Conservation (phyloP, 495 filamentous ascomycete genomes). For the Neurospora cerealis region DNA sequence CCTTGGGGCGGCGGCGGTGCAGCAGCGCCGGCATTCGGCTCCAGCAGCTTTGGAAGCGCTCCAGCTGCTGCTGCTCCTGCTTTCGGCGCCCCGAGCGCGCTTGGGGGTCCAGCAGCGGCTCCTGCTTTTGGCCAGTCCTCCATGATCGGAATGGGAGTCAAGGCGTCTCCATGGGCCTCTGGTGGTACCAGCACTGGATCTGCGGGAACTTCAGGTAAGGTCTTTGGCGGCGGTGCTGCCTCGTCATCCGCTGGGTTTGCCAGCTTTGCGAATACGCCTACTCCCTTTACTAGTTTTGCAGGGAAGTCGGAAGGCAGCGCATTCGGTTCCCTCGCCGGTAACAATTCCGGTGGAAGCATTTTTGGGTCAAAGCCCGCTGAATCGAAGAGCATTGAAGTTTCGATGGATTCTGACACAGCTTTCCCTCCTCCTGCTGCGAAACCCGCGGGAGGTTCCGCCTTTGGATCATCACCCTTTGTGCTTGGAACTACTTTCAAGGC, state of each 20-base stretch:
- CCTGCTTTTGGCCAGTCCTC: conserved; percentile 46
- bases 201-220: conserved; percentile 9
- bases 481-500: conserved; percentile 73
- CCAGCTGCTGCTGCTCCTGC: conserved; percentile 22
- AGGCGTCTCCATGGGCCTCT: conserved; percentile 33
- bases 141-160: conserved; percentile 15
- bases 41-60: conserved; percentile 23
- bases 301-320: conserved; percentile 33
- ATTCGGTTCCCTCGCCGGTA: conserved; percentile 38
- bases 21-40: conserved; percentile 26
- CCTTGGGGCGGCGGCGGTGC: conserved; percentile 31
- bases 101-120: conserved; percentile 24
- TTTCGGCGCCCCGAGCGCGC: conserved; percentile 38
- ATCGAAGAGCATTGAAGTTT: conserved; percentile 23
- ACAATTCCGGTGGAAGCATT: conserved; percentile 28
- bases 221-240: conserved; percentile 25
- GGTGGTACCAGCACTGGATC: conserved; percentile 17
- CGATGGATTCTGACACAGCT: conserved; percentile 31
- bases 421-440: conserved; percentile 29
- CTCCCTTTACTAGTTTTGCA: conserved; percentile 46
- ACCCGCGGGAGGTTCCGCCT: conserved; percentile 29
- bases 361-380: conserved; percentile 39
- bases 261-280: conserved; percentile 38
- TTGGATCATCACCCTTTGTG: conserved; percentile 57
- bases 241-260: conserved; percentile 42